A percentile compares a stretch with the other conserved stretches of the same genome.
phyloP scores from a whole-genome alignment of 306 rosid species.

The Cucumis melo region DNA sequence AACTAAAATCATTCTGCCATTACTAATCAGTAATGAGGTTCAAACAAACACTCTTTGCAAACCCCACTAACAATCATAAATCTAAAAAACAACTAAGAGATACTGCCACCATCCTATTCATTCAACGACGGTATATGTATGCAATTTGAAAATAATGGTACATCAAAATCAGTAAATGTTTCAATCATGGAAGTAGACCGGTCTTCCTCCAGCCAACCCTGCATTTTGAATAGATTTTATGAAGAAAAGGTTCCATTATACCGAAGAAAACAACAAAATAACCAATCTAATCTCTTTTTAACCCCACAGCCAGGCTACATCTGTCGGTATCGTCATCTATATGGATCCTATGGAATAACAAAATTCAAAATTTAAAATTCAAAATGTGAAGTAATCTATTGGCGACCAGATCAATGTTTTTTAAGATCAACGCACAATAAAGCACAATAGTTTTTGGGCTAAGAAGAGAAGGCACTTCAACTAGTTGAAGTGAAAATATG shows the following conservation, averaged over 20 bases:
- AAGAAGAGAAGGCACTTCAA: no score
- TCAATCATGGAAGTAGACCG: neutral
- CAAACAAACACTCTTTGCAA: neutral
- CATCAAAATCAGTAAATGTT: neutral
- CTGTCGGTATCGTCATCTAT: neutral
- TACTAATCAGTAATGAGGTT: neutral
- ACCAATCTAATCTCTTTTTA: neutral
- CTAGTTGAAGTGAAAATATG: no score
- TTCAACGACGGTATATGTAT: neutral
- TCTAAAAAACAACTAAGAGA: neutral
- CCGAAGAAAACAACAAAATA: neutral
- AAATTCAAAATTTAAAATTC: neutral
- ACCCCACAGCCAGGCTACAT: neutral
- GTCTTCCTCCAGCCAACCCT: neutral
- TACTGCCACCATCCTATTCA: neutral
- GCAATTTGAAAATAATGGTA: neutral
- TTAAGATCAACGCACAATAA: no score
- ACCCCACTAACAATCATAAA: neutral
- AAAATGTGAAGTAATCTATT: no score
- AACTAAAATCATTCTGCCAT: neutral
- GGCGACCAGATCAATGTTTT: neutral
- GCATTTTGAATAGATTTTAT: neutral
- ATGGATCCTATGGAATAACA: neutral
- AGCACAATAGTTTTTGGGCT: no score
- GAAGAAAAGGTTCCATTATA: neutral